Conservation (phyloP, 1,284 basidiomycete species). For the Boletus mariae region DNA sequence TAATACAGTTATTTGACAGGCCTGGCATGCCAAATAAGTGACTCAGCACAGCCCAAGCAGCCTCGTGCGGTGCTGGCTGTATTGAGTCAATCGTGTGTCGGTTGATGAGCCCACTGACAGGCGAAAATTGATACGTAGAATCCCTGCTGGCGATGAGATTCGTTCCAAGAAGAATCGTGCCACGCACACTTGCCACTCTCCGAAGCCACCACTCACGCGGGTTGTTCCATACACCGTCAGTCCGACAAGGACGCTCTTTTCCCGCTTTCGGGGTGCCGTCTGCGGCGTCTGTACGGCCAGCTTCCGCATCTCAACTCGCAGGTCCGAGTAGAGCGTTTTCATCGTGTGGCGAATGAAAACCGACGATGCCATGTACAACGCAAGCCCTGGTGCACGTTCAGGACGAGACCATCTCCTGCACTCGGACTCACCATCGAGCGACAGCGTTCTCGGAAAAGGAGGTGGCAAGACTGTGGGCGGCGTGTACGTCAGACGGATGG, state of each 20-base stretch:
- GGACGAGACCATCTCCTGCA: not conserved
- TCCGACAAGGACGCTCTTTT: constrained; percentile 55
- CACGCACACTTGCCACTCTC: constrained; percentile 70
- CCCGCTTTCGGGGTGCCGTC: constrained; percentile 32
- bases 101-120: constrained; percentile 56
- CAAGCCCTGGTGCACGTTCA: constrained; percentile 46
- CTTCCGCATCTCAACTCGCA: constrained; percentile 53
- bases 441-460: constrained; percentile 64
- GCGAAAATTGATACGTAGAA: constrained; percentile 73
- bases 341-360: constrained; percentile 68
- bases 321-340: constrained; percentile 66
- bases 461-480: constrained; percentile 62
- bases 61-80: constrained; percentile 66
- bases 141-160: constrained; percentile 40
- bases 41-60: constrained; percentile 52
- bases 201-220: constrained; percentile 54
- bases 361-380: constrained; percentile 67
- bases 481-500: constrained; percentile 55
- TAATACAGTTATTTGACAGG: too few relatives aligned
- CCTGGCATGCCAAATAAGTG: constrained; percentile 41
- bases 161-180: not conserved
- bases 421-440: constrained; percentile 58
- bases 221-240: constrained; percentile 53
- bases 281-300: constrained; percentile 36
- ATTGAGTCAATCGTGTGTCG: constrained; percentile 67